Conservation (phyloP, 305 asterid genomes). For the Fraxinus angustifolia region DNA sequence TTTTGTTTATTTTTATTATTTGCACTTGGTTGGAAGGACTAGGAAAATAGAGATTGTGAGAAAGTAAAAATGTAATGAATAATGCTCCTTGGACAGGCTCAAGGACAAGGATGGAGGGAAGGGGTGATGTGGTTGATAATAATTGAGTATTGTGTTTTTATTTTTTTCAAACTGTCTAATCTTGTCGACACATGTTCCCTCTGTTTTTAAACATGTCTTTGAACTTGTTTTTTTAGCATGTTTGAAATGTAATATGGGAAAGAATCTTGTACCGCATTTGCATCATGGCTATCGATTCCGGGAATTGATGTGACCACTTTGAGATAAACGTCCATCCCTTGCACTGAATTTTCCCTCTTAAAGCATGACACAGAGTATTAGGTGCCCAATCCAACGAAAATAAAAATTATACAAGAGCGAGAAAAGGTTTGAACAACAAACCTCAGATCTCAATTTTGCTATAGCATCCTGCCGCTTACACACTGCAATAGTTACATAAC, state of each 20-base stretch:
- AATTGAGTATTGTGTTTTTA: not conserved
- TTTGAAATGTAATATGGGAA: not conserved
- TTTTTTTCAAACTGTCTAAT: not conserved
- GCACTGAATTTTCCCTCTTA: slow-evolving; percentile 75
- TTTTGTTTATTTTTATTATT: not conserved
- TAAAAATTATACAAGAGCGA: not conserved
- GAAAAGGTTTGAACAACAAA: slow-evolving; percentile 27
- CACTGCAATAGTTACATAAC: slow-evolving; percentile 41
- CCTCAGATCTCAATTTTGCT: slow-evolving; percentile 75
- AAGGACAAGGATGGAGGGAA: too few relatives aligned
- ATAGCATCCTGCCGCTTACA: slow-evolving; percentile 73
- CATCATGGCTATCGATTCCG: slow-evolving; percentile 54
- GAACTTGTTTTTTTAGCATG: not conserved
- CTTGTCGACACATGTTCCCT: not conserved
- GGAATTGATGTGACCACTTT: slow-evolving; percentile 88
- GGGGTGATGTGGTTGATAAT: not conserved
- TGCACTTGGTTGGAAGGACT: not conserved
- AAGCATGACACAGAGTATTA: slow-evolving; percentile 27
- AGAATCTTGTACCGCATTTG: slow-evolving; percentile 15
- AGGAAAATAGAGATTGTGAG: not conserved
- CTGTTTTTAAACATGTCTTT: not conserved
- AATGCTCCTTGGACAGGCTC: not conserved
- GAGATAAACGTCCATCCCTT: slow-evolving; percentile 62
- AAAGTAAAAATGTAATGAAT: not conserved
- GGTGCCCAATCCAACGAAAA: slow-evolving; percentile 15